Conservation (phyloP, 1,284 basidiomycete species). For the Leccinum pallidistipes region DNA sequence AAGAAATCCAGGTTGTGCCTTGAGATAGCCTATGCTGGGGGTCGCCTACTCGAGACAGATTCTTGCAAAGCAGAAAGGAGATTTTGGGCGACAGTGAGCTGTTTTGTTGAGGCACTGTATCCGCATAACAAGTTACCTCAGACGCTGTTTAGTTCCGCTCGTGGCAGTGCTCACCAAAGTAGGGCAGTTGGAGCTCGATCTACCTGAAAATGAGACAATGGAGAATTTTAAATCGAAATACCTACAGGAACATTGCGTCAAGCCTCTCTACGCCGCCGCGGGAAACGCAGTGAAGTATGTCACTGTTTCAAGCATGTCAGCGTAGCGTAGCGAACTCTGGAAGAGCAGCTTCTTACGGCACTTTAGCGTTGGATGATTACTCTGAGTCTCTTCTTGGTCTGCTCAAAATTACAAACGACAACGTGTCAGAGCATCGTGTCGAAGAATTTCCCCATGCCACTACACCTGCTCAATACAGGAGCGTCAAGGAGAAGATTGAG, state of each 20-base stretch:
- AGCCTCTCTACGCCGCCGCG: not conserved
- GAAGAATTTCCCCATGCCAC: not conserved
- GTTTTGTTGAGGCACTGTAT: not conserved
- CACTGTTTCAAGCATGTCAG: not conserved
- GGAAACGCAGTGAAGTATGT: not conserved
- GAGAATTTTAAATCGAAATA: not conserved
- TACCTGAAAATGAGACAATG: not conserved
- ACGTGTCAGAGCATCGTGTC: not conserved
- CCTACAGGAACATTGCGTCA: not conserved
- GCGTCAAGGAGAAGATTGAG: not conserved
- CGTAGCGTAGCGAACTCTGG: not conserved
- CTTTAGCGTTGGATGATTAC: not conserved
- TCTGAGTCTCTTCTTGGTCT: not conserved
- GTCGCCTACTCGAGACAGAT: conserved; percentile 17
- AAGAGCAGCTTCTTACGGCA: not conserved
- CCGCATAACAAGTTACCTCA: not conserved
- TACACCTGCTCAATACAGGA: not conserved
- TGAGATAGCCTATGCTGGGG: conserved; percentile 13
- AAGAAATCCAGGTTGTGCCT: conserved; percentile 16
- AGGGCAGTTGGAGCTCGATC: not conserved
- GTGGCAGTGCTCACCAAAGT: not conserved
- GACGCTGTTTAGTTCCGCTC: not conserved
- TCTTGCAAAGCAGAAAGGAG: conserved; percentile 8
- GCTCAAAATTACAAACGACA: not conserved
- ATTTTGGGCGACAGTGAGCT: conserved; percentile 10